These are phyloP conservation scores for Blattamonas nauphoetae DNA, from an alignment of 78 protist species.

Conservation along the genomic window DNA sequence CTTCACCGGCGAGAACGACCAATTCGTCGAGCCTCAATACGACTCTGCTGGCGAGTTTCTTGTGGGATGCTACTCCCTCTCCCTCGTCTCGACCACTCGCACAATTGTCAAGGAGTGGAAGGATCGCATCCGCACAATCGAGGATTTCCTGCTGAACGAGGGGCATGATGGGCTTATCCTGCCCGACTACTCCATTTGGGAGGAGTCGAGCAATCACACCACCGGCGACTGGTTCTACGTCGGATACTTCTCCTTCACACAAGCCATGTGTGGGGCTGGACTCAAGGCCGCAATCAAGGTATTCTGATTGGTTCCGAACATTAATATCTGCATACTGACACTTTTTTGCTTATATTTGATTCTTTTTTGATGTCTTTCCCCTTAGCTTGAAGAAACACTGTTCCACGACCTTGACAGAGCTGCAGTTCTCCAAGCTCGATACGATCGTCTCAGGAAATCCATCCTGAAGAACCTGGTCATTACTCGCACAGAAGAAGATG, in stretches of 20 bases:
- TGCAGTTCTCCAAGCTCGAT: background rate
- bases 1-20: constrained; percentile 13
- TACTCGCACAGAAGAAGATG: background rate
- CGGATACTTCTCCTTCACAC: constrained; percentile 22
- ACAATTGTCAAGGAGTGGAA: background rate
- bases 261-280: background rate
- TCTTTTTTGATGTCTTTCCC: too few species aligned
- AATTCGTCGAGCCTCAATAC: constrained; percentile 32
- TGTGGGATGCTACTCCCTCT: background rate
- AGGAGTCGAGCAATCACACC: background rate
- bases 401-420: background rate
- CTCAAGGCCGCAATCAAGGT: constrained; percentile 7
- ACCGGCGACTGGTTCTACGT: constrained; percentile 8
- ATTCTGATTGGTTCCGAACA: too few species aligned
- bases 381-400: background rate
- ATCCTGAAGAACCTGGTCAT: background rate
- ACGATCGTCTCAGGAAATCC: background rate
- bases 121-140: background rate
- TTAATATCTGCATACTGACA: too few species aligned
- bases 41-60: background rate
- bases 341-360: too few species aligned
- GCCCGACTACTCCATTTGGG: constrained; percentile 38
- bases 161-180: background rate
- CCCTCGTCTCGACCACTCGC: background rate
- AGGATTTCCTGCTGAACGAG: constrained; percentile 13